These are phyloP conservation scores for Naganishia sp. DNA, from an alignment of 1,284 basidiomycete genomes.

Conservation along the genomic window DNA sequence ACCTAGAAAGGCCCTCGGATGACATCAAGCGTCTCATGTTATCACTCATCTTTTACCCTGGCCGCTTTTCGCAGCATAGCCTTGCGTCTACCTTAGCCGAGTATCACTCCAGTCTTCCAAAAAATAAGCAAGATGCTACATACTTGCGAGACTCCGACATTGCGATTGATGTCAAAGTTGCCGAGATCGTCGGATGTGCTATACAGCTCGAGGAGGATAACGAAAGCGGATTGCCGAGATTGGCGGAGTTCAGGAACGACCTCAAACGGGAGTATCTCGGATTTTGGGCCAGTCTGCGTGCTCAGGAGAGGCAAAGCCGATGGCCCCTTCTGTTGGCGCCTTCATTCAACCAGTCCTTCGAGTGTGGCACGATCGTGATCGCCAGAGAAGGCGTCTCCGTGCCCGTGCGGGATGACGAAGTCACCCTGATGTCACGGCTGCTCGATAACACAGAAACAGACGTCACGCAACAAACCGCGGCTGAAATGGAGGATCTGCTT, in stretches of 20 bases:
- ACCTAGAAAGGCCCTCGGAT: slow-evolving; percentile 40
- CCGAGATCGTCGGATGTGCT: slow-evolving; percentile 80
- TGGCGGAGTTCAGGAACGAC: slow-evolving; percentile 67
- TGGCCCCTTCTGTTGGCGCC: slow-evolving; percentile 72
- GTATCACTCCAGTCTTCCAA: slow-evolving; percentile 67
- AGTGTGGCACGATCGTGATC: slow-evolving; percentile 60
- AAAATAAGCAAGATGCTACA: slow-evolving; percentile 33
- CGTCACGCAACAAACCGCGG: slow-evolving; percentile 18
- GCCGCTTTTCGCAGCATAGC: slow-evolving; percentile 78
- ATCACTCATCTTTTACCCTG: slow-evolving; percentile 80
- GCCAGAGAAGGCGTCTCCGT: slow-evolving; percentile 74
- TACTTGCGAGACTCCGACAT: slow-evolving; percentile 59
- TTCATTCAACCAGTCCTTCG: slow-evolving; percentile 36
- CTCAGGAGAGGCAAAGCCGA: slow-evolving; percentile 77
- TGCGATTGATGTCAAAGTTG: slow-evolving; percentile 72
- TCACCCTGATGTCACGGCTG: slow-evolving; percentile 58
- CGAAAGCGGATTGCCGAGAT: slow-evolving; percentile 73
- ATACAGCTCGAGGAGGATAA: slow-evolving; percentile 71
- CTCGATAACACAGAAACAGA: slow-evolving; percentile 35
- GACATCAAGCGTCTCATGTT: slow-evolving; percentile 55
- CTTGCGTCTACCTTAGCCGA: slow-evolving; percentile 76
- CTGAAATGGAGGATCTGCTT: slow-evolving; percentile 18
- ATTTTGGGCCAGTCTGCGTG: slow-evolving; percentile 81
- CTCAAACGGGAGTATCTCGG: slow-evolving; percentile 91
- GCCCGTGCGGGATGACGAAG: slow-evolving; percentile 66